Percentiles rank a stretch among this genome's conserved stretches.
These are phyloP conservation scores for Tricholoma flavovirens DNA, from an alignment of 768 basidiomycete genomes.

Conservation along the genomic window DNA sequence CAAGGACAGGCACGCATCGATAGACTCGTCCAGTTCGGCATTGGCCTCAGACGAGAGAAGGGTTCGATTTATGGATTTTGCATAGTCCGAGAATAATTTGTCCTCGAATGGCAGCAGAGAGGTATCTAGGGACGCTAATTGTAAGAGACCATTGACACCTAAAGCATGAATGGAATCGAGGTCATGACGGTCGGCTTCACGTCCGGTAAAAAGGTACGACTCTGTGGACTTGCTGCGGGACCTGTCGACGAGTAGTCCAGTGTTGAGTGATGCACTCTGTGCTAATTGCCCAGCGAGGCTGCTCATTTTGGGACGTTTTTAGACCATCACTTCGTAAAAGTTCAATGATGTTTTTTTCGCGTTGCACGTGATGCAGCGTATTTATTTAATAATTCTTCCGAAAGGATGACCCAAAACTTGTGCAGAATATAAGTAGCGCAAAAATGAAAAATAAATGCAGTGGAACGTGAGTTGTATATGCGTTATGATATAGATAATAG, in stretches of 20 bases:
- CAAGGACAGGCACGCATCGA: conserved; percentile 59
- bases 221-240: conserved; percentile 57
- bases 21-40: conserved; percentile 51
- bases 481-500: conserved; percentile 17
- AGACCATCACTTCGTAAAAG: no score
- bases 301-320: conserved; percentile 38
- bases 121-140: conserved; percentile 59
- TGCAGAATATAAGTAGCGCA: conserved; percentile 22
- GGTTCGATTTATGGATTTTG: conserved; percentile 74
- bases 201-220: conserved; percentile 86
- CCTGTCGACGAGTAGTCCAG: conserved; percentile 60
- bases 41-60: conserved; percentile 59
- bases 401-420: conserved; percentile 41
- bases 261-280: conserved; percentile 73
- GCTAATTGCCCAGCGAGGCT: conserved; percentile 81
- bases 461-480: conserved; percentile 10
- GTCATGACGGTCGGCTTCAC: conserved; percentile 81
- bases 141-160: conserved; percentile 70
- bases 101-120: conserved; percentile 58
- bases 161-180: conserved; percentile 81
- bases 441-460: conserved; percentile 66
- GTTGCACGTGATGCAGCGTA: no score
- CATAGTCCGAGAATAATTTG: conserved; percentile 72
- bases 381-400: no score
- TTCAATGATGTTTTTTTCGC: no score